Evolutionary conservation across 257 asterid genomes (phyloP).

Genomic region (Jasminum sambac): DNA sequence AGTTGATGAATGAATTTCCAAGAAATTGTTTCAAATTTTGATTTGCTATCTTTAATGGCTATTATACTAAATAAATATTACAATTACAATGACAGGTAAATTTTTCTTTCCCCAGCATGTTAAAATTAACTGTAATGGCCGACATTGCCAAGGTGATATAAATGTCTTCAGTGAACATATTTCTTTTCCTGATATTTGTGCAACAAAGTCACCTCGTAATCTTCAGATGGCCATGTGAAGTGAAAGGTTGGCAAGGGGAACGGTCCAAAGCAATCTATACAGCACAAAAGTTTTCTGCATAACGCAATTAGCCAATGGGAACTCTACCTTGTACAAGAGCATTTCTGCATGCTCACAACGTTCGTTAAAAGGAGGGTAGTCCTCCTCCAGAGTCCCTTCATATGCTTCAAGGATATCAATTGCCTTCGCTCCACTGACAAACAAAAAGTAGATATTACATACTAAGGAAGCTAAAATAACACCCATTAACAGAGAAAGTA

Average conservation of each 20-base stretch:
- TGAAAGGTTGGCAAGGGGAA: slow-evolving; percentile 5
- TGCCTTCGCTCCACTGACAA: slow-evolving; percentile 83
- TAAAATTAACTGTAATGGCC: neutral
- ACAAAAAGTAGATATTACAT: slow-evolving; percentile 20
- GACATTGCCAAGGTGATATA: neutral
- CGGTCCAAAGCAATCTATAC: slow-evolving; percentile 23
- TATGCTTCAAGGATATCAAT: slow-evolving; percentile 96
- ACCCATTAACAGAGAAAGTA: neutral
- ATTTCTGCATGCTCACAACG: slow-evolving; percentile 96
- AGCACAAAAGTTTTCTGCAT: slow-evolving; percentile 13
- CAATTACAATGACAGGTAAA: neutral
- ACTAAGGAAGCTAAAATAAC: neutral
- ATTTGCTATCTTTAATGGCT: neutral
- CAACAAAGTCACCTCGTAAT: slow-evolving; percentile 11
- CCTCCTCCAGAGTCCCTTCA: slow-evolving; percentile 99
- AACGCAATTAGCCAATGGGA: slow-evolving; percentile 5
- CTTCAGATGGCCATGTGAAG: slow-evolving; percentile 10
- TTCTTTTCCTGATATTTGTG: neutral
- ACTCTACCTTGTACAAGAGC: slow-evolving; percentile 90
- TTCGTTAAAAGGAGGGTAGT: slow-evolving; percentile 94
- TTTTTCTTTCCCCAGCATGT: neutral
- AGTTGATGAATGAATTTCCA: neutral
- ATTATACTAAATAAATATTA: neutral
- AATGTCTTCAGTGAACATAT: neutral
- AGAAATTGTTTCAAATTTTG: neutral